Conservation (phyloP, 1,139 yeast species). For the Diutina catenulata region DNA sequence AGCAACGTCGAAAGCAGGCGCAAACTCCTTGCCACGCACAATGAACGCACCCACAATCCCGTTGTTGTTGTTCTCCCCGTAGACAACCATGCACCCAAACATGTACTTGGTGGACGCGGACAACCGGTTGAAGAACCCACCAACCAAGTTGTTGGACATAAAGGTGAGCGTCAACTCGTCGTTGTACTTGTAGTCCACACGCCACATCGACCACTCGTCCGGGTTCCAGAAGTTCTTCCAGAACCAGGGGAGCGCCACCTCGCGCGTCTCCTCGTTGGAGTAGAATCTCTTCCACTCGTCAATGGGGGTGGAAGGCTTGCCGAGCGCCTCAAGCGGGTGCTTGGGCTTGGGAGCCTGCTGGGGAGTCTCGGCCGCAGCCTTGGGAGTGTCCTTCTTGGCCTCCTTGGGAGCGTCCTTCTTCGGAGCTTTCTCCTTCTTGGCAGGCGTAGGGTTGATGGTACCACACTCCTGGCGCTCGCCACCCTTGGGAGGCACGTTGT, state of each 20-base stretch:
- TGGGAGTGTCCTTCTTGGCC: conserved; percentile 15
- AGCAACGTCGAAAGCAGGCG: conserved; percentile 94
- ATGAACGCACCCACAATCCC: conserved; percentile 94
- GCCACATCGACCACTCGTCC: conserved; percentile 91
- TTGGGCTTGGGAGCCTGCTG: conserved; percentile 52
- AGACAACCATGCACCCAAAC: conserved; percentile 89
- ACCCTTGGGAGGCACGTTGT: conserved; percentile 71
- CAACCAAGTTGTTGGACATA: conserved; percentile 97
- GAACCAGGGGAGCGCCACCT: conserved; percentile 93
- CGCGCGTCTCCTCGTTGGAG: conserved; percentile 97
- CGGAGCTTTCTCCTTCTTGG: conserved; percentile 24
- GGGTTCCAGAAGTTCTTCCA: conserved; percentile 86
- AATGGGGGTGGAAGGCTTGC: conserved; percentile 57
- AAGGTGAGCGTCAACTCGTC: conserved; percentile 94
- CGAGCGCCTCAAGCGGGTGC: conserved; percentile 85
- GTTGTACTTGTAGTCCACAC: conserved; percentile 93
- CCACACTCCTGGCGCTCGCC: conserved; percentile 38
- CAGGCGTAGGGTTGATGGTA: conserved; percentile 47
- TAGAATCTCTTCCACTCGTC: conserved; percentile 97
- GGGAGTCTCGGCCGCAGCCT: conserved; percentile 19
- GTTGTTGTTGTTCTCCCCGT: conserved; percentile 97
- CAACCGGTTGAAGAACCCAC: conserved; percentile 97
- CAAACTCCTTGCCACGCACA: conserved; percentile 87
- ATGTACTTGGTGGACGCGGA: conserved; percentile 84
- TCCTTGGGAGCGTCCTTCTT: conserved; percentile 14